A percentile compares a stretch with the other conserved stretches of the same genome.
Conservation (phyloP, 192 early-diverging fungal genomes). For the Podochytrium sp. region DNA sequence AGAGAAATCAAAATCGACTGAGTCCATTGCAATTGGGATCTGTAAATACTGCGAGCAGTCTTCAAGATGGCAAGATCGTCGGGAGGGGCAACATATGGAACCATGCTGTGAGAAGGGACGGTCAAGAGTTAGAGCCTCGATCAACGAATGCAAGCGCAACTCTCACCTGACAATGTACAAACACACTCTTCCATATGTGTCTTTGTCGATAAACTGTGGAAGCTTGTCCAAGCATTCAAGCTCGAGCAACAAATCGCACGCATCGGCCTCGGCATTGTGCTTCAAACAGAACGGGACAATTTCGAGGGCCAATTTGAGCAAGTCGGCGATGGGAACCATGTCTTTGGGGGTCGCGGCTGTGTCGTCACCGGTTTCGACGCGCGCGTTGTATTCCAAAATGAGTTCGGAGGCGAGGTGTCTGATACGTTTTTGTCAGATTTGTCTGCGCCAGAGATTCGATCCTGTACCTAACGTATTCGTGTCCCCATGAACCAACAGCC, state of each 20-base stretch:
- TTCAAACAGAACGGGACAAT: conserved; percentile 94
- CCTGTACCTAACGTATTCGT: conserved; percentile 92
- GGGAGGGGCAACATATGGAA: conserved; percentile 88
- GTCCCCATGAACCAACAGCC: conserved; percentile 91
- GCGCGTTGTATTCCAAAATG: conserved; percentile 77
- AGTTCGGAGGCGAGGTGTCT: conserved; percentile 91
- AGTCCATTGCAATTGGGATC: conserved; percentile 76
- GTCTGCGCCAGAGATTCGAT: not conserved
- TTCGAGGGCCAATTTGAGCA: conserved; percentile 77
- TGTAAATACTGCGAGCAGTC: conserved; percentile 91
- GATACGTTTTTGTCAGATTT: not conserved
- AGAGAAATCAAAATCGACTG: conserved; percentile 88
- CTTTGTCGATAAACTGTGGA: conserved; percentile 84
- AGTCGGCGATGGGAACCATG: conserved; percentile 55
- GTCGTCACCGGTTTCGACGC: conserved; percentile 60
- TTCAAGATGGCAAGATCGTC: conserved; percentile 83
- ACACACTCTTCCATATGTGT: conserved; percentile 93
- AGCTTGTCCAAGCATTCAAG: conserved; percentile 83
- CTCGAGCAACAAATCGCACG: conserved; percentile 93
- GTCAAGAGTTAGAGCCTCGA: not conserved
- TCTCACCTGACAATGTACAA: conserved; percentile 86
- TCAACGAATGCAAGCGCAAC: not conserved
- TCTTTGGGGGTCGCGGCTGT: not conserved
- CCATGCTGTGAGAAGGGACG: conserved; percentile 34
- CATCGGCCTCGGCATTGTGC: conserved; percentile 98